Percentiles rank a stretch among this genome's conserved stretches.
These are phyloP conservation scores for Gossypium anomalum DNA, from an alignment of 345 rosid genomes.

Conservation along the genomic window DNA sequence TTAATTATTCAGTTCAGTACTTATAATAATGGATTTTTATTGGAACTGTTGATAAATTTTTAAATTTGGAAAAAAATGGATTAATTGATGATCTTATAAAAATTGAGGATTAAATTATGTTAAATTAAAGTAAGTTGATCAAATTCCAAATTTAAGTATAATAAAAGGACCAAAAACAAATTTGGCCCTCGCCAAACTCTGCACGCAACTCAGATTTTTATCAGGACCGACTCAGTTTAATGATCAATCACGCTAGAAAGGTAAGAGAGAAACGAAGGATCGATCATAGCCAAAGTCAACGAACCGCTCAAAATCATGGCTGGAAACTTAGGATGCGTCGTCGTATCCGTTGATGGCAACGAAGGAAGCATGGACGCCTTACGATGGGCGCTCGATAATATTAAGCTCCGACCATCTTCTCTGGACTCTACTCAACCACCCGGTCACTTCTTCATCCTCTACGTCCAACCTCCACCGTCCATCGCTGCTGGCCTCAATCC, in stretches of 20 bases:
- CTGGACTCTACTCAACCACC: constrained; percentile 35
- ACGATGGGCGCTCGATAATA: constrained; percentile 70
- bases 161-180: too few relatives aligned
- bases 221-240: neutral
- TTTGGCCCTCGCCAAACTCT: neutral
- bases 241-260: neutral
- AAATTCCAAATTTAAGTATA: too few relatives aligned
- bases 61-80: too few relatives aligned
- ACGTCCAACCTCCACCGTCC: constrained; percentile 78
- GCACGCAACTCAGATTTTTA: neutral
- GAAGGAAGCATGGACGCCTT: constrained; percentile 89
- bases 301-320: constrained; percentile 30
- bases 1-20: too few relatives aligned
- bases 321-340: constrained; percentile 56
- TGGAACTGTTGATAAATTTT: too few relatives aligned
- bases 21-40: too few relatives aligned
- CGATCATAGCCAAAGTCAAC: neutral
- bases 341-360: constrained; percentile 82
- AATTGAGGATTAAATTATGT: too few relatives aligned
- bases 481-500: constrained; percentile 70
- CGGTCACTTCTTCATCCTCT: constrained; percentile 60
- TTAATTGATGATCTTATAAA: too few relatives aligned
- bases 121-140: too few relatives aligned
- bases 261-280: neutral
- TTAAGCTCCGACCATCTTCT: constrained; percentile 59